These are phyloP conservation scores for Alternaria gaisen DNA, from an alignment of 2,329 filamentous ascomycete genomes.

Conservation along the genomic window DNA sequence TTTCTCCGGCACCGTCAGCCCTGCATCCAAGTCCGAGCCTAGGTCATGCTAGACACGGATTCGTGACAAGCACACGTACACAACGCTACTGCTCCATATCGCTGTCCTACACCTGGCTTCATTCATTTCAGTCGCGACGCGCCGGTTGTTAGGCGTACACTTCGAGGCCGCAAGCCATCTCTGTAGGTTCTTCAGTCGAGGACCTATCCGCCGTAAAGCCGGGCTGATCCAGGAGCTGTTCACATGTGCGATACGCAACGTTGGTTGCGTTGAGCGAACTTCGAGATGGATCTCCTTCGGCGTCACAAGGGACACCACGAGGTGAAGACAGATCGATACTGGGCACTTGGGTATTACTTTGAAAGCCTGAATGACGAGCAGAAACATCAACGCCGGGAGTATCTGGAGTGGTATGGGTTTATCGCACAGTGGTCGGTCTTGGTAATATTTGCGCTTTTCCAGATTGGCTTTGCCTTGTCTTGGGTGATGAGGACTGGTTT, in stretches of 20 bases:
- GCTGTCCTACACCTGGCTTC: neutral
- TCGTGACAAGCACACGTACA: slow-evolving; percentile 19
- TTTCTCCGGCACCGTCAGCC: slow-evolving; percentile 11
- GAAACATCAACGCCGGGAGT: slow-evolving; percentile 59
- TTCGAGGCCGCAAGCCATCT: neutral
- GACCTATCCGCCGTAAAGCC: slow-evolving; percentile 8
- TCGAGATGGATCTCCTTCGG: slow-evolving; percentile 27
- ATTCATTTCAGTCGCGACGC: neutral
- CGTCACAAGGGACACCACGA: slow-evolving; percentile 38
- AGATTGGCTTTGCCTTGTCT: slow-evolving; percentile 48
- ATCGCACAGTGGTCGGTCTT: slow-evolving; percentile 65
- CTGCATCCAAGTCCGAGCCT: slow-evolving; percentile 18
- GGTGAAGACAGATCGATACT: slow-evolving; percentile 36
- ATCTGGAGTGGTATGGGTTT: slow-evolving; percentile 65
- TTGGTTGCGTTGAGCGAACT: neutral
- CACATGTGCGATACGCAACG: slow-evolving; percentile 1
- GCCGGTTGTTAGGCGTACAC: neutral
- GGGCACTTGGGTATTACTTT: slow-evolving; percentile 61
- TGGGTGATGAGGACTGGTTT: slow-evolving; percentile 43
- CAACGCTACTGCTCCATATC: slow-evolving; percentile 1
- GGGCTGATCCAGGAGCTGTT: neutral
- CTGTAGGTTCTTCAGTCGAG: neutral
- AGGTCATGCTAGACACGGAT: slow-evolving; percentile 13
- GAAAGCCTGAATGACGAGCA: slow-evolving; percentile 60
- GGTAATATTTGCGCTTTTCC: slow-evolving; percentile 55